Conservation (phyloP, 2,329 filamentous ascomycete genomes). For the Pseudocercospora fijiensis region DNA sequence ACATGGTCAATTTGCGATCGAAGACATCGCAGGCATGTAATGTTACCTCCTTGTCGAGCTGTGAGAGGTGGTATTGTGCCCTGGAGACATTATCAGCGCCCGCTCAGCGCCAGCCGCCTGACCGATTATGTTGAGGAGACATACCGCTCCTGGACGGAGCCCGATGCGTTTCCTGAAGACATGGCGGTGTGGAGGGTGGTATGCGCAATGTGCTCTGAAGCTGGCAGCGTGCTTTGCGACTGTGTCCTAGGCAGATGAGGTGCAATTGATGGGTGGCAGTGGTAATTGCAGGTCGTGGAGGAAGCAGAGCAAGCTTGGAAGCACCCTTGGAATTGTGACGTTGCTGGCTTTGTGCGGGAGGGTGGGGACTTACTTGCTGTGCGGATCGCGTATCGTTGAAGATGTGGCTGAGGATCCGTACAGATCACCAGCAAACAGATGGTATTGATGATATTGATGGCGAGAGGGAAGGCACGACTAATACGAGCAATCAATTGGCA, state of each 20-base stretch:
- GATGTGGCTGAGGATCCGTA: no score
- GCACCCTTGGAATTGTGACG: constrained; percentile 1
- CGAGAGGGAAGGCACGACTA: no score
- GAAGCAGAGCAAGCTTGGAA: not conserved
- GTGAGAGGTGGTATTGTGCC: constrained; percentile 62
- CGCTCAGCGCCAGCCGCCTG: constrained; percentile 11
- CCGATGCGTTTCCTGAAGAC: constrained; percentile 22
- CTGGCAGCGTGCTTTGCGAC: not conserved
- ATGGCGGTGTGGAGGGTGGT: constrained; percentile 5
- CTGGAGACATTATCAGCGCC: constrained; percentile 25
- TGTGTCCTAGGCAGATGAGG: not conserved
- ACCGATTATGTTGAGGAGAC: constrained; percentile 11
- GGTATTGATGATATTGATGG: no score
- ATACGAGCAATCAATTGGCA: no score
- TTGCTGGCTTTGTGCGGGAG: constrained; percentile 5
- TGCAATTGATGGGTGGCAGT: not conserved
- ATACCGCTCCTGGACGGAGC: constrained; percentile 32
- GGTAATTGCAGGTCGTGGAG: not conserved
- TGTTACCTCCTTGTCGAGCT: constrained; percentile 77
- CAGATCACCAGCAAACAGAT: no score
- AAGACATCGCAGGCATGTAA: not conserved
- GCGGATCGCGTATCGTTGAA: not conserved
- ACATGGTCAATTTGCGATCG: constrained; percentile 8
- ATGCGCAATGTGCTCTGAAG: constrained; percentile 1
- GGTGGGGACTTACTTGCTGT: not conserved